A percentile compares a stretch with the other conserved stretches of the same genome.
phyloP scores from a whole-genome alignment of 768 basidiomycete genomes.

The Leccinum boreale region DNA sequence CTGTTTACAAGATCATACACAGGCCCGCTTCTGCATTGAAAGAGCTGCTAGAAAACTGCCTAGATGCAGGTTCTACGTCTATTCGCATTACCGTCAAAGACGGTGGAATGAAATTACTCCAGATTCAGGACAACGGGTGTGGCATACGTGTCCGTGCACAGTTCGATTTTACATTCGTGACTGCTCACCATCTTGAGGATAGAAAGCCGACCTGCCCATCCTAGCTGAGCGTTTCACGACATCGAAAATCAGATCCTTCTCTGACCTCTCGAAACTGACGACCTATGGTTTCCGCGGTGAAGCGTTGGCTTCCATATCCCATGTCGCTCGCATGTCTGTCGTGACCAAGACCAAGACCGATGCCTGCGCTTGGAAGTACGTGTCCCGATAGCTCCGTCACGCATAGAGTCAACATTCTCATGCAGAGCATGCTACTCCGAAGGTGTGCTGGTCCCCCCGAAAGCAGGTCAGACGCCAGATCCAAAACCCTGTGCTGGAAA shows the following conservation, averaged over 20 bases:
- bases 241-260: slow-evolving; percentile 83
- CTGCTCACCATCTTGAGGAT: neutral
- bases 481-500: slow-evolving; percentile 93
- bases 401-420: slow-evolving; percentile 4
- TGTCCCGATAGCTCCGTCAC: neutral
- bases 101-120: slow-evolving; percentile 90
- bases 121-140: slow-evolving; percentile 95
- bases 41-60: slow-evolving; percentile 89
- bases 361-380: slow-evolving; percentile 91
- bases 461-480: slow-evolving; percentile 66
- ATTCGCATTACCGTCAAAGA: slow-evolving; percentile 91
- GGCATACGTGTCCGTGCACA: slow-evolving; percentile 74
- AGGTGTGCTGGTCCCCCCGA: slow-evolving; percentile 66
- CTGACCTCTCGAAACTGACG: slow-evolving; percentile 76
- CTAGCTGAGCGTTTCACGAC: slow-evolving; percentile 95
- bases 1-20: slow-evolving; percentile 66
- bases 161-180: neutral
- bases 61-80: slow-evolving; percentile 89
- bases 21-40: slow-evolving; percentile 94
- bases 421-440: slow-evolving; percentile 78
- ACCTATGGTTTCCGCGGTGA: slow-evolving; percentile 98
- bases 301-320: slow-evolving; percentile 93
- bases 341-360: slow-evolving; percentile 86
- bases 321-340: slow-evolving; percentile 85
- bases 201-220: slow-evolving; percentile 88